Evolutionary conservation across 2,329 filamentous ascomycete genomes (phyloP), one percentile per base, ranked within the genome.

Genomic region (Clonostachys byssicola): DNA sequence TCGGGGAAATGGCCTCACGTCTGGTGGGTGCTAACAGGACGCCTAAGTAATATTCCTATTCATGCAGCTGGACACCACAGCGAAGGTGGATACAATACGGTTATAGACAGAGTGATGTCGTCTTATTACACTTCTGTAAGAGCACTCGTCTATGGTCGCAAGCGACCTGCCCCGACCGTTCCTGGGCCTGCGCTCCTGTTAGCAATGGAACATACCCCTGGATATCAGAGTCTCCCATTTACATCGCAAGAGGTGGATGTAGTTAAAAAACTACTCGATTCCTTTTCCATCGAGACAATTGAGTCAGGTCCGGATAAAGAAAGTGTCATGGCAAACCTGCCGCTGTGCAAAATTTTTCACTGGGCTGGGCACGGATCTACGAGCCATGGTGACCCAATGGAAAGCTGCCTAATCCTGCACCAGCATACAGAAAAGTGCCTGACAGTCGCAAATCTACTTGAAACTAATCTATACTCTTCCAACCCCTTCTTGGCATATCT

Each of bases 291-390:
- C 8, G 23, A 36, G 1, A 8, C 14, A 6, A 30, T 46, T 5
- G 16, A 45, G 47, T 48, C 51, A 12, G 40, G 9, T 12, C 47
- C 3, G 2, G 33, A 34, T 8, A 58, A 54, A 30, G 40, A 49
- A 10, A 56, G 63, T 3, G 48, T 68, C 2, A 3, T 66, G 1
- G 10, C 16, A 1, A 36, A 48, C 3, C 47, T 71, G 4, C 42
- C 18, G 5, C 40, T 20, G 1, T 65, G 61, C 52, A 51, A 56
- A 12, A 62, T 72, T 6, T 68, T 71, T 47, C 69, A 73, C 49
- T 74, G 73, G 44, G 68, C 70, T 2, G 64, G 70, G 6, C 69
- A 71, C 46, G 68, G 64, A 3, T 10, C 20, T 7, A 38, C 42
- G 2, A 14, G 47, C 7, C 14, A 16, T 0, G 8, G 35, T 3